Evolutionary conservation across 1,284 basidiomycete species (phyloP).

Genomic region (Dichomitus squalens): DNA sequence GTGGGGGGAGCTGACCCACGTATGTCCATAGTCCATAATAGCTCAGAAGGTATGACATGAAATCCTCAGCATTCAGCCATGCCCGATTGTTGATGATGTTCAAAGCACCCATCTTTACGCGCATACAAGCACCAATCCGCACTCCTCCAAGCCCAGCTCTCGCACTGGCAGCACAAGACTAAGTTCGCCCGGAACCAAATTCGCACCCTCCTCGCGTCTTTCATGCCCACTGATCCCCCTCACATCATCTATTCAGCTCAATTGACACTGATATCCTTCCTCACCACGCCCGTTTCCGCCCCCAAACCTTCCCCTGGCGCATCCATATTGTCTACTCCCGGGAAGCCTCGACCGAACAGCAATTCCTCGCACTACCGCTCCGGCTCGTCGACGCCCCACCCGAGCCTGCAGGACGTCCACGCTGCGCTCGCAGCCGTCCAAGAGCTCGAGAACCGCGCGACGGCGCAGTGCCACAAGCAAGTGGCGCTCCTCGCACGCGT

Average conservation of each 20-base stretch:
- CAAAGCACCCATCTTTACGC: constrained; percentile 62
- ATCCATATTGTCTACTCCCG: not conserved
- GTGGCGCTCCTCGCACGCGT: constrained; percentile 50
- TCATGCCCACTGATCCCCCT: constrained; percentile 49
- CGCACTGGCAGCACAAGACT: constrained; percentile 53
- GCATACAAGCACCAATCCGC: constrained; percentile 58
- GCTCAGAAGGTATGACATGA: constrained; percentile 54
- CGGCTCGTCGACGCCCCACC: constrained; percentile 14
- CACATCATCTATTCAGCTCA: constrained; percentile 56
- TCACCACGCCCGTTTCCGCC: constrained; percentile 33
- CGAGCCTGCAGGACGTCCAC: constrained; percentile 35
- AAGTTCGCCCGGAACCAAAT: constrained; percentile 61
- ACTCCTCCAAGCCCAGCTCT: constrained; percentile 59
- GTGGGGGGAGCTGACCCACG: not conserved
- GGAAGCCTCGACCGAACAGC: not conserved
- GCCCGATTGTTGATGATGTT: not conserved
- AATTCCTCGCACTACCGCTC: constrained; percentile 1
- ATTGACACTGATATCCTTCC: constrained; percentile 52
- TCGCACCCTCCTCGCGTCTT: constrained; percentile 53
- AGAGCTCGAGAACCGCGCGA: constrained; percentile 43
- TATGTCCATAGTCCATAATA: constrained; percentile 50
- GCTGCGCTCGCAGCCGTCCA: constrained; percentile 47
- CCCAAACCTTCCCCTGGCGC: constrained; percentile 18
- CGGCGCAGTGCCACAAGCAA: constrained; percentile 42
- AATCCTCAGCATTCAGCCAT: not conserved